Base-by-base conservation (phyloP, 305 asterid genomes). In the Ilex paraguariensis region DNA sequence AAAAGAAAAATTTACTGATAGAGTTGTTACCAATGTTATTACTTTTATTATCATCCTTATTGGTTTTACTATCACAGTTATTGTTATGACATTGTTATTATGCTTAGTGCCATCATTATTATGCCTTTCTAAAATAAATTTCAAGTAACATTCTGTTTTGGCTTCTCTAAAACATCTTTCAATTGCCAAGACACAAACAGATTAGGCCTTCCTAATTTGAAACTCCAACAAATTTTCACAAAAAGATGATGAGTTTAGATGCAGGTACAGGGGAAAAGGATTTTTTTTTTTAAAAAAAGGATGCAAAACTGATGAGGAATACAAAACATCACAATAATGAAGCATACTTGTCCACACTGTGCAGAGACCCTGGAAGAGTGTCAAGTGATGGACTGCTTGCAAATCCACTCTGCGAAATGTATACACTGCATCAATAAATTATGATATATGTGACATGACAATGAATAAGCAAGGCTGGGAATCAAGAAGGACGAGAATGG, bases 381-480 rank as follows among this genome's bases (percentile, higher is more conserved):
- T 81, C 98, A 61, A 74, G 74, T 17, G 97, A 80, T 3, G 91
- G 87, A 73, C 77, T 75, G 73, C 87, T 85, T 49, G 91, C 64
- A 79, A 75, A 82, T 72, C 93, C 90, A 68, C 91, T 77, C 98
- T 89, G 95, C 46, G 64, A 53, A 33, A 77, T 65, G 72, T 39
- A 76, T 51, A 71, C 10, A 62, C 66, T 44, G 59, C 28, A 54
- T 63, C 51, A 31, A 68, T 54, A 42, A 6, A 31, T 2, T 60
- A 57, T 66, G 32, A 57, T 49, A 7, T 57, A 10, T 48, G n/a
- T 3, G 16, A 3, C 57, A 17, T 10, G 44, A 30, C 62, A 7
- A 45, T 44, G 33, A 39, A 31, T 30, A 54, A 56, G 57, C 42
- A 51, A 53, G 51, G 72, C 12, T 33, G 32, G 10, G 62, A 59